A percentile compares a stretch with the other conserved stretches of the same genome.
Conservation (phyloP, 2,329 filamentous ascomycete species). For the Pseudogymnoascus sp. region DNA sequence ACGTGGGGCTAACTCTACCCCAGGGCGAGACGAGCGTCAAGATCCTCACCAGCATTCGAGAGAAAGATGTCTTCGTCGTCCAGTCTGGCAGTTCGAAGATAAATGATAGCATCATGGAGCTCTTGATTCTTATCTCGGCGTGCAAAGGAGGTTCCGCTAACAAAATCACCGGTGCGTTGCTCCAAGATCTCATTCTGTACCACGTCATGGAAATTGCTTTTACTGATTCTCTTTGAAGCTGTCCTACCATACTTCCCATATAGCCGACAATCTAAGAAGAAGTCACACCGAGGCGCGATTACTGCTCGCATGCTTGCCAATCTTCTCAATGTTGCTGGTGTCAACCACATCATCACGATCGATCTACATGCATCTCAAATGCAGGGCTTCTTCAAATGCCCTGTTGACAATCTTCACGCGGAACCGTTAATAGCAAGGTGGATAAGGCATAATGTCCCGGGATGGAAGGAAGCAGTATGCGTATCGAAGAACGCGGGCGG, state of each 20-base stretch:
- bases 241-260: constrained; percentile 97
- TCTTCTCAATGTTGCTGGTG: constrained; percentile 82
- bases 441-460: constrained; percentile 80
- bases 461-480: constrained; percentile 87
- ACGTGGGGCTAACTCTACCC: constrained; percentile 18
- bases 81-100: constrained; percentile 93
- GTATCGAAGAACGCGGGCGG: constrained; percentile 98
- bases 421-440: constrained; percentile 92
- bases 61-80: constrained; percentile 98
- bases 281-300: constrained; percentile 91
- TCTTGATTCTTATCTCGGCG: constrained; percentile 97
- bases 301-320: constrained; percentile 97
- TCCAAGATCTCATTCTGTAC: background rate
- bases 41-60: constrained; percentile 70
- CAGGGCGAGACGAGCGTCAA: constrained; percentile 63
- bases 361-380: constrained; percentile 97
- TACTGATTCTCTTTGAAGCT: constrained; percentile 41
- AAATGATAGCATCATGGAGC: constrained; percentile 98
- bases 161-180: constrained; percentile 76
- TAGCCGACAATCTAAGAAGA: constrained; percentile 98
- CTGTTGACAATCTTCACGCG: constrained; percentile 93
- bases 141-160: constrained; percentile 97
- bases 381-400: constrained; percentile 98
- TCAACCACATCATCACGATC: constrained; percentile 95
- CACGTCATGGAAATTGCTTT: background rate